A percentile compares a stretch with the other conserved stretches of the same genome.
These are phyloP conservation scores for Candida incommunis DNA, from an alignment of 805 yeast genomes.

Conservation along the genomic window DNA sequence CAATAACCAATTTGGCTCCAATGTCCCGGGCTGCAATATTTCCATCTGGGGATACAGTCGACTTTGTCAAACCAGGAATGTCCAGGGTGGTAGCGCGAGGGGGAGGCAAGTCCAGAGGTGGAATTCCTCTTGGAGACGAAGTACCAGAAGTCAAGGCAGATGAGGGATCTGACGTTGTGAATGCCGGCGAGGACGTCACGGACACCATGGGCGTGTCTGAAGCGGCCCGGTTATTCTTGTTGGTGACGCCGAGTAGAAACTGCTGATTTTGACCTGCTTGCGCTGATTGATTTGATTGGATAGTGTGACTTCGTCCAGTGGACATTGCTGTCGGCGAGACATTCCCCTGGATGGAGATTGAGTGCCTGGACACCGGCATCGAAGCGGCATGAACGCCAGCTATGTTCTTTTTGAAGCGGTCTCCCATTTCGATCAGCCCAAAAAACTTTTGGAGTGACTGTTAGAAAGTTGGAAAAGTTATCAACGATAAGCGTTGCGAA, in stretches of 20 bases:
- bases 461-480: too few relatives aligned
- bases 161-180: constrained; percentile 3
- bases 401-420: not conserved
- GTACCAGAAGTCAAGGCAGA: constrained; percentile 1
- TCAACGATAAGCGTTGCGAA: too few relatives aligned
- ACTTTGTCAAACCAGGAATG: constrained; percentile 82
- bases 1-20: constrained; percentile 75
- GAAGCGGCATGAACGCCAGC: constrained; percentile 1
- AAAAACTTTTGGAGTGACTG: too few relatives aligned
- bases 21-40: constrained; percentile 37
- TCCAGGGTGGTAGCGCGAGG: constrained; percentile 72
- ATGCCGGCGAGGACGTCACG: constrained; percentile 1
- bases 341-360: not conserved
- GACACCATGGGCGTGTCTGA: constrained; percentile 1
- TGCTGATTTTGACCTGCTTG: too few relatives aligned
- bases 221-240: not conserved
- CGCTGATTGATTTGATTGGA: too few relatives aligned
- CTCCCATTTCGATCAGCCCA: too few relatives aligned
- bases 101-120: constrained; percentile 11
- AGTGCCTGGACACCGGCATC: not conserved
- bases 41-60: constrained; percentile 63
- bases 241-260: not conserved
- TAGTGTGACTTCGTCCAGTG: not conserved
- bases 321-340: not conserved
- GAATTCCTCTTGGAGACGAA: constrained; percentile 6